Evolutionary conservation across 352 stramenopile genomes (phyloP).

Genomic region (Phytophthora aleatoria): DNA sequence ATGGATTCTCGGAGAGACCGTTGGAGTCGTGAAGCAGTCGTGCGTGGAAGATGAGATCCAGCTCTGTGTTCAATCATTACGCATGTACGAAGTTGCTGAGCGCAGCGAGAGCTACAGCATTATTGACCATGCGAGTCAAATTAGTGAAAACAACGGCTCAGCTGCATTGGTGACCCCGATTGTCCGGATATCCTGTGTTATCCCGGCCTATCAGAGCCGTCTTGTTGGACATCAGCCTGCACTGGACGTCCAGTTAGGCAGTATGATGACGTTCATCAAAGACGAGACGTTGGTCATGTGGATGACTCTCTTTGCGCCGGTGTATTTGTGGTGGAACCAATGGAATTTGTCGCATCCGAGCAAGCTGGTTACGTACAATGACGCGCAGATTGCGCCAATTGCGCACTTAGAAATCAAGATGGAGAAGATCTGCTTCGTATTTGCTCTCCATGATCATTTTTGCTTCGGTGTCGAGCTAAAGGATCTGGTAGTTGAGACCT

Average conservation of each 20-base stretch:
- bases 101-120: slow-evolving; percentile 43
- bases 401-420: slow-evolving; percentile 59
- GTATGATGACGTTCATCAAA: slow-evolving; percentile 63
- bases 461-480: slow-evolving; percentile 59
- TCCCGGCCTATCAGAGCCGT: slow-evolving; percentile 84
- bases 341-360: slow-evolving; percentile 79
- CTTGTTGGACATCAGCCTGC: slow-evolving; percentile 75
- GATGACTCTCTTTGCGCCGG: slow-evolving; percentile 78
- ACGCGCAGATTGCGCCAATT: slow-evolving; percentile 67
- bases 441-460: slow-evolving; percentile 61
- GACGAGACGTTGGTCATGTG: slow-evolving; percentile 79
- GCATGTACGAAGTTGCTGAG: slow-evolving; percentile 56
- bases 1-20: slow-evolving; percentile 58
- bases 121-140: slow-evolving; percentile 35
- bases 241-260: slow-evolving; percentile 54
- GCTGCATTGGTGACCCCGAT: slow-evolving; percentile 36
- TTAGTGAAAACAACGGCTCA: slow-evolving; percentile 2
- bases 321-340: slow-evolving; percentile 87
- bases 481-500: slow-evolving; percentile 39
- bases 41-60: slow-evolving; percentile 87
- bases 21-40: slow-evolving; percentile 72
- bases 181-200: slow-evolving; percentile 58
- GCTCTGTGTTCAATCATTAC: slow-evolving; percentile 59
- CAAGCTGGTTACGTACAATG: slow-evolving; percentile 52
- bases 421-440: slow-evolving; percentile 53